A percentile compares a stretch with the other conserved stretches of the same genome.
Evolutionary conservation across 306 rosid species (phyloP).

Genomic region (Cucumis hystrix): DNA sequence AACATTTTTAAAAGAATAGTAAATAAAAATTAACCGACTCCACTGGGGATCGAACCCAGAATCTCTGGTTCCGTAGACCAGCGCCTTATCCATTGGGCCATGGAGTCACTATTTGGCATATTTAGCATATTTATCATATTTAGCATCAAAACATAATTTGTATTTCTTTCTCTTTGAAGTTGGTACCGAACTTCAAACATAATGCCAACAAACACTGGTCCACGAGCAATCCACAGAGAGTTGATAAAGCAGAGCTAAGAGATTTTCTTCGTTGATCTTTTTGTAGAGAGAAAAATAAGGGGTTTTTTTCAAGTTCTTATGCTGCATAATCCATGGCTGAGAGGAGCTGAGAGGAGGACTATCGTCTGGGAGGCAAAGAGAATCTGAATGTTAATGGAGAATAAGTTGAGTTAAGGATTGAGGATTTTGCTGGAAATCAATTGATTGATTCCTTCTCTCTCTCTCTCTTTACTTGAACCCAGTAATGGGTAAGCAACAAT

Average conservation of each 20-base stretch:
- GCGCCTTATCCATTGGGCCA: slow-evolving; percentile 98
- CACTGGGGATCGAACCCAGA: slow-evolving; percentile 38
- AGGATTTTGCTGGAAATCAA: neutral
- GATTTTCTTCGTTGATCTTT: neutral
- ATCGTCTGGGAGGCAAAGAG: neutral
- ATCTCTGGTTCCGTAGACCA: slow-evolving; percentile 79
- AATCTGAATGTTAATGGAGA: neutral
- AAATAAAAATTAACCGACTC: no score
- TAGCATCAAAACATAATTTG: no score
- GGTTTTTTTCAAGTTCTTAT: neutral
- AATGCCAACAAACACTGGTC: neutral
- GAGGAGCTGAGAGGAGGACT: neutral
- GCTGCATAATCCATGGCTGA: neutral
- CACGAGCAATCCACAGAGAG: neutral
- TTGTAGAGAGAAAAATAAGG: neutral
- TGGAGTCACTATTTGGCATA: neutral
- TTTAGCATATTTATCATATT: no score
- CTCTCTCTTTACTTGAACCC: neutral
- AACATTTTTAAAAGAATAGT: no score
- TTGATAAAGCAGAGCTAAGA: neutral
- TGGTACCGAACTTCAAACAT: neutral
- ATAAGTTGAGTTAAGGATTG: neutral
- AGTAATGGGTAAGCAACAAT: slow-evolving; percentile 63
- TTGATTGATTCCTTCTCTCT: neutral
- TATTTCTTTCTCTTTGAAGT: neutral